Base-by-base conservation (phyloP, 345 rosid species). In the Eutrema heterophyllum region DNA sequence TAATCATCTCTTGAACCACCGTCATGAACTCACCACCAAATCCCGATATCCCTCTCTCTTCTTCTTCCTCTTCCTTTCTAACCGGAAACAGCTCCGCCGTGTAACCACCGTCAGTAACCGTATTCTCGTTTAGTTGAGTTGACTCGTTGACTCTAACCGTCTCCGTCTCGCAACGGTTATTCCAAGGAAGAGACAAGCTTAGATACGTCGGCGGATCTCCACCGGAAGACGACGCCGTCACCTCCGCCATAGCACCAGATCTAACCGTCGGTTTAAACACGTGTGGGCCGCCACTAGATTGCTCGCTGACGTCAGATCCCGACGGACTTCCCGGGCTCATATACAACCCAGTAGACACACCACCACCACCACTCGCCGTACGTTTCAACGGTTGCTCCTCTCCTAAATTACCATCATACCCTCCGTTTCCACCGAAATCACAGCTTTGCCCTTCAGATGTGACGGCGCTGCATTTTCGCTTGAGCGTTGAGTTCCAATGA, bases 401-500 rank as follows among this genome's bases (percentile, higher is more conserved):
- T 4, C 64, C 81, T 53, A 87, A 56, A 82, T 82, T 73, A 64
- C 90, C 87, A 59, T 87, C 96, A 7, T 83, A 82, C 70, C 84
- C 89, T 36, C 77, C 83, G 40, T 66, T 70, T 0, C 50, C 75
- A 10, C 64, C 76, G 15, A 73, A 66, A 51, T 66, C 74, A 12
- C 78, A 81, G 15, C 84, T 81, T 18, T 80, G 88, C 14, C 82
- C 82, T 13, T 68, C 74, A 6, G 66, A 18, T 8, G 36, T 29
- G 21, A 71, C 2, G 32, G 72, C 66, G 21, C 82, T 74, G 29
- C 95, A 89, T 84, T 91, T 91, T 12, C 98, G 73, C 81, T 94
- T 93, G 1, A 93, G 84, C 36, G 98, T 93, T 0, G 98, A 93
- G 86, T 93, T 90, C 98, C 98, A 93, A 80, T 90, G 98, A 30